Evolutionary conservation across 805 yeast species (phyloP), one percentile per base, ranked within the genome.

Genomic region (Priceomyces fermenticarens): DNA sequence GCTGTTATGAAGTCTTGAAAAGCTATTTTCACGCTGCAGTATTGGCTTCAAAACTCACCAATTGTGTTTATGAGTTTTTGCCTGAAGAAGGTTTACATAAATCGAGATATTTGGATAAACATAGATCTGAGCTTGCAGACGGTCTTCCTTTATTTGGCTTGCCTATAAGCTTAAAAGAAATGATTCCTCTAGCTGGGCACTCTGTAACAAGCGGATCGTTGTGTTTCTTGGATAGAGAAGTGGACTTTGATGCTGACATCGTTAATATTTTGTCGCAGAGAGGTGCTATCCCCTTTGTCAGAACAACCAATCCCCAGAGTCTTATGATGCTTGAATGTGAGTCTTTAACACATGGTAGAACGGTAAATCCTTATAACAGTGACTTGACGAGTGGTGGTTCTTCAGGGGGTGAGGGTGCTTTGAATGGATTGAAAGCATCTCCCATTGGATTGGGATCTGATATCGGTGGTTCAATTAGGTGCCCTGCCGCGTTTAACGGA

Each of bases 271-370:
- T 55, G 12, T 28, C 41, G 5, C 30, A 40, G 1, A 35, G 27
- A 8, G 85, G 85, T 26, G 83, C 81, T 0, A 70, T 80, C 2
- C 67, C 78, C 39, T 73, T 70, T 46, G 73, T 70, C 35, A 78
- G 79, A 53, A 81, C 85, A 3, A 75, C 69, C 43, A 75, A 67
- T 28, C 80, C 83, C 1, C 70, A 65, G 35, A 76, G 78, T 3
- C 67, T 74, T 73, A 68, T 73, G 73, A 59, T 65, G 57, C 66
- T 73, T 13, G 81, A 77, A 45, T 59, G 78, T 8, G 60, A 57
- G 36, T 70, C 71, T 48, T 62, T 64, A 44, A 51, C 76, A 27
- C 71, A 59, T 42, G 82, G 82, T 1, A 58, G 62, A 28, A 75
- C 80, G 10, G 45, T 58, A 28, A 75, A 74, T 54, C 75, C 81